Base-by-base conservation (phyloP, 2,329 filamentous ascomycete genomes). In the Trichoderma semiorbis region DNA sequence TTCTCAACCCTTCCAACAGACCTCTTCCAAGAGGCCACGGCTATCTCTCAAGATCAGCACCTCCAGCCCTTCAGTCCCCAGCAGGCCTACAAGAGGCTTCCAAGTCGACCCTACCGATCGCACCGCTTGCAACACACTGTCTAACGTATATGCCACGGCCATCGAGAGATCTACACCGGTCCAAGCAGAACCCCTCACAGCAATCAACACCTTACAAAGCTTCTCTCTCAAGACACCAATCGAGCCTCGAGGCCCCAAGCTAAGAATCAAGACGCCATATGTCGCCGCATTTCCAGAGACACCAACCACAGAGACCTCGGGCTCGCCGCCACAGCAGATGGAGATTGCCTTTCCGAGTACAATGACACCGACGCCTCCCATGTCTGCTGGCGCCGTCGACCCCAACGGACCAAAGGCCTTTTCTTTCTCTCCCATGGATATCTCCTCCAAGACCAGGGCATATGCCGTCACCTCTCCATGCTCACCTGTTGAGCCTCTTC, bases 121-220 rank as follows among this genome's bases (percentile, higher is more conserved):
- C 4, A 91, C 89, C 1, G 83, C 88, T 26, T 90, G 90, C 81
- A 91, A 91, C 80, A 91, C 89, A 2, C 84, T 91, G 50, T 90
- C 89, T 69, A 91, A 91, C 79, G 86, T 89, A 73, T 91, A 91
- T 76, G 86, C 87, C 30, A 88, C 87, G 3, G 87, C 89, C 73
- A 89, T 91, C 68, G 88, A 89, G 79, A 86, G 88, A 62, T 85
- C 87, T 32, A 86, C 87, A 1, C 85, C 87, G 3, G 76, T 82
- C 43, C 83, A 83, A 55, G 21, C 83, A 39, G 83, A 85, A 47
- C 84, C 86, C 8, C 77, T 86, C 62, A 86, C 84, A 3, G 84
- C 86, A 67, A 86, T 87, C 78, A 84, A 85, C 74, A 83, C 83
- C 2, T 73, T 80, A 12, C 77, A 79, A 47, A 80, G 76, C 32